Percentiles rank a stretch among this genome's conserved stretches.
phyloP scores from a whole-genome alignment of 306 rosid species.

The Arachis hypogaea region DNA sequence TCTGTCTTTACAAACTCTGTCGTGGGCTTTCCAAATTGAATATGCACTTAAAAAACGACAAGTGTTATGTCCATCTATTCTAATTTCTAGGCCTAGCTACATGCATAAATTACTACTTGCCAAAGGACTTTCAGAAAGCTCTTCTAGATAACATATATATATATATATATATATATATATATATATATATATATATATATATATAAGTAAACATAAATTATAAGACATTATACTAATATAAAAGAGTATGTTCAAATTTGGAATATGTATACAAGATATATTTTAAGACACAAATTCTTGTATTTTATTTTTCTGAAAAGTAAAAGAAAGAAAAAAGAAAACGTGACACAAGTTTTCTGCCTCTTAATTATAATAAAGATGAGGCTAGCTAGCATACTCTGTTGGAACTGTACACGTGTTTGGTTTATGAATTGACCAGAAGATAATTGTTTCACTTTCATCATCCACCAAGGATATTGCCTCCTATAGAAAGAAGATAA shows the following conservation, averaged over 20 bases:
- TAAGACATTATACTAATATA: too few species aligned
- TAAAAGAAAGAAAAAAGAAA: too few species aligned
- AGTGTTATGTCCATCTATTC: not conserved
- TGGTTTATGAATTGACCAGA: slow-evolving; percentile 17
- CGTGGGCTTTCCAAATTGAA: not conserved
- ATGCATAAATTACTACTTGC: slow-evolving; percentile 1
- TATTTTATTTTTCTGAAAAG: too few species aligned
- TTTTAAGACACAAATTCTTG: too few species aligned
- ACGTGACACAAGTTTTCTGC: too few species aligned
- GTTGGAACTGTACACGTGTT: slow-evolving; percentile 2
- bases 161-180: not conserved
- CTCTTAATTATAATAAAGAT: too few species aligned
- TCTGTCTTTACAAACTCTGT: not conserved
- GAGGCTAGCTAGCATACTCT: not conserved
- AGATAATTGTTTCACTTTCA: slow-evolving; percentile 30
- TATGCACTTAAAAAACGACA: slow-evolving; percentile 20
- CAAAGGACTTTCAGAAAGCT: slow-evolving; percentile 25
- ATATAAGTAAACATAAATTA: slow-evolving; percentile 5
- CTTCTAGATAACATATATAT: not conserved
- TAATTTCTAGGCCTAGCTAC: slow-evolving; percentile 7
- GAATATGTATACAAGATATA: too few species aligned
- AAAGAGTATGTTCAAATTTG: too few species aligned
- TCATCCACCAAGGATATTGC: slow-evolving; percentile 24
- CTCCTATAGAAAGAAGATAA: slow-evolving; percentile 22
- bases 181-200: not conserved